Conservation (phyloP, 345 rosid species). For the Balakata baccata region DNA sequence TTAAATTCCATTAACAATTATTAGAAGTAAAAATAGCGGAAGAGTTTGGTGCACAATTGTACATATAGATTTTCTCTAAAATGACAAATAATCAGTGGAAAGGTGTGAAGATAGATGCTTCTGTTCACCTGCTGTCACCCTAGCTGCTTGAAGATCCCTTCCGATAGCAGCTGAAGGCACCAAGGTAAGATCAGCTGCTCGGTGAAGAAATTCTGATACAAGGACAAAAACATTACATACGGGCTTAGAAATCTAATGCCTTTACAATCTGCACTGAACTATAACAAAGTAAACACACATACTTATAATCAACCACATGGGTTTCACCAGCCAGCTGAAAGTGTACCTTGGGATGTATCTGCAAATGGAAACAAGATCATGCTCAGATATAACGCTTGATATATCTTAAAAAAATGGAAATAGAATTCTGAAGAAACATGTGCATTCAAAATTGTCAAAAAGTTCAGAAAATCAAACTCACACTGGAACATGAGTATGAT, state of each 20-base stretch:
- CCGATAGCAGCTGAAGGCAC: slow-evolving; percentile 95
- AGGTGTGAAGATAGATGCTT: neutral
- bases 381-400: slow-evolving; percentile 1
- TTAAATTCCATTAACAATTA: neutral
- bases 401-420: neutral
- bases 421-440: neutral
- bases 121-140: slow-evolving; percentile 79
- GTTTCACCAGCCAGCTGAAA: slow-evolving; percentile 93
- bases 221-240: slow-evolving; percentile 9
- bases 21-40: neutral
- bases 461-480: slow-evolving; percentile 41
- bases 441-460: slow-evolving; percentile 3
- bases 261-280: neutral
- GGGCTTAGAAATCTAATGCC: slow-evolving; percentile 9
- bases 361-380: slow-evolving; percentile 31
- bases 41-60: neutral
- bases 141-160: slow-evolving; percentile 74
- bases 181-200: slow-evolving; percentile 94
- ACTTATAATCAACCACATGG: slow-evolving; percentile 98
- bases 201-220: slow-evolving; percentile 82
- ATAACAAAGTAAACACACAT: slow-evolving; percentile 27
- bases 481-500: slow-evolving; percentile 99
- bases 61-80: neutral
- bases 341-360: slow-evolving; percentile 98
- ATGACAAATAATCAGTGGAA: neutral